Conservation (phyloP, 345 rosid genomes). For the Tarenaya hassleriana region DNA sequence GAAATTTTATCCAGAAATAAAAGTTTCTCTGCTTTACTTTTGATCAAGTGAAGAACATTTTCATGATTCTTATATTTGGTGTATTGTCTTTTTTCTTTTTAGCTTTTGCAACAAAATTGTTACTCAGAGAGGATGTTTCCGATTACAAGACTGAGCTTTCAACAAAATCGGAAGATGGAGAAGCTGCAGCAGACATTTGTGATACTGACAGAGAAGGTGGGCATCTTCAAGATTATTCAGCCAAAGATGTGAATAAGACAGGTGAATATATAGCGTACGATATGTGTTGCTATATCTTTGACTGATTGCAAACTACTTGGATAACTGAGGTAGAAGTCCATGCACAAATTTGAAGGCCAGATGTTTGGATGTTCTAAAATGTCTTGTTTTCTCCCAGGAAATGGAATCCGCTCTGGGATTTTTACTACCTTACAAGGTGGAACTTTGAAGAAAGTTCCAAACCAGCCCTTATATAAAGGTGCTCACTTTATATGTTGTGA, state of each 20-base stretch:
- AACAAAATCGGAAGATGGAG: slow-evolving; percentile 10
- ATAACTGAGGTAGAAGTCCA: no score
- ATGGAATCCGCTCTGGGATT: slow-evolving; percentile 20
- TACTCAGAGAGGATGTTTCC: slow-evolving; percentile 23
- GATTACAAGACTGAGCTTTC: slow-evolving; percentile 23
- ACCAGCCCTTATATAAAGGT: slow-evolving; percentile 26
- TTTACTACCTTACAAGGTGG: slow-evolving; percentile 18
- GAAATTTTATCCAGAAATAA: neutral
- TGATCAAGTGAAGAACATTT: neutral
- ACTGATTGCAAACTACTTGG: no score
- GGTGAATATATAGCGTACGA: no score
- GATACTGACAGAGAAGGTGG: slow-evolving; percentile 1
- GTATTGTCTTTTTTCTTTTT: slow-evolving; percentile 3
- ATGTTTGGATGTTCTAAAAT: neutral
- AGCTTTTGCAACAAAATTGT: slow-evolving; percentile 26
- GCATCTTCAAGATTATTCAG: slow-evolving; percentile 1
- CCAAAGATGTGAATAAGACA: slow-evolving; percentile 17
- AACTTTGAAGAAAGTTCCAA: slow-evolving; percentile 19
- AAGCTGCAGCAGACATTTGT: slow-evolving; percentile 9
- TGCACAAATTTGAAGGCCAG: neutral
- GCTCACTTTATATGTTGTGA: slow-evolving; percentile 12
- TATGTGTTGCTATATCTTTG: no score
- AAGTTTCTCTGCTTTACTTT: neutral
- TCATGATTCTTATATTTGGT: neutral
- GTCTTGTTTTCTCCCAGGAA: slow-evolving; percentile 16